A percentile compares a stretch with the other conserved stretches of the same genome.
Conservation (phyloP, 495 filamentous ascomycete species). For the Bacidia rubella region DNA sequence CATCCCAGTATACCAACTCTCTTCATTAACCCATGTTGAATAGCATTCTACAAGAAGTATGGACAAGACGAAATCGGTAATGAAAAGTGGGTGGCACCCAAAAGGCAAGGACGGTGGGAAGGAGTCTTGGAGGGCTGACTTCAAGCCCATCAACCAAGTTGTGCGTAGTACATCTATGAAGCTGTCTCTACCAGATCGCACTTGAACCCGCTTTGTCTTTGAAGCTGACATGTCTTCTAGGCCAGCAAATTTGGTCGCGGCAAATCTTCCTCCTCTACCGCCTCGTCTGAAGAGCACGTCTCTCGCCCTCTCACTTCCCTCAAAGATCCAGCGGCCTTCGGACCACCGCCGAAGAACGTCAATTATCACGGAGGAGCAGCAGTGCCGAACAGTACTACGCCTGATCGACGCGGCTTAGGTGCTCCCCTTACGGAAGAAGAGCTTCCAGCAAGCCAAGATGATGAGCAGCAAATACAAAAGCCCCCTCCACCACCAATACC, state of each 20-base stretch:
- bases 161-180: slow-evolving; percentile 27
- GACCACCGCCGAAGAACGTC: slow-evolving; percentile 65
- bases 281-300: slow-evolving; percentile 31
- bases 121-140: slow-evolving; percentile 45
- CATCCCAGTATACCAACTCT: too few relatives aligned
- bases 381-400: slow-evolving; percentile 33
- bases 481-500: slow-evolving; percentile 46
- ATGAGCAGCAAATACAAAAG: slow-evolving; percentile 30
- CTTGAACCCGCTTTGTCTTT: too few relatives aligned
- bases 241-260: slow-evolving; percentile 31
- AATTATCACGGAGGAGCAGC: slow-evolving; percentile 40
- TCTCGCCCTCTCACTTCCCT: slow-evolving; percentile 62
- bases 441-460: slow-evolving; percentile 28
- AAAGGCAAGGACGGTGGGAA: slow-evolving; percentile 40
- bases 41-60: too few relatives aligned
- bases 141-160: slow-evolving; percentile 47
- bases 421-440: slow-evolving; percentile 33
- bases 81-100: slow-evolving; percentile 48
- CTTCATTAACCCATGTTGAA: too few relatives aligned
- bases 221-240: too few relatives aligned
- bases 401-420: slow-evolving; percentile 35
- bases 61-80: slow-evolving; percentile 36
- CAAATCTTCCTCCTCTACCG: slow-evolving; percentile 26
- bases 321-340: slow-evolving; percentile 73
- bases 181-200: too few relatives aligned